Evolutionary conservation across 306 rosid genomes (phyloP), one percentile per base, ranked within the genome.

Genomic region (Medicago arabica): DNA sequence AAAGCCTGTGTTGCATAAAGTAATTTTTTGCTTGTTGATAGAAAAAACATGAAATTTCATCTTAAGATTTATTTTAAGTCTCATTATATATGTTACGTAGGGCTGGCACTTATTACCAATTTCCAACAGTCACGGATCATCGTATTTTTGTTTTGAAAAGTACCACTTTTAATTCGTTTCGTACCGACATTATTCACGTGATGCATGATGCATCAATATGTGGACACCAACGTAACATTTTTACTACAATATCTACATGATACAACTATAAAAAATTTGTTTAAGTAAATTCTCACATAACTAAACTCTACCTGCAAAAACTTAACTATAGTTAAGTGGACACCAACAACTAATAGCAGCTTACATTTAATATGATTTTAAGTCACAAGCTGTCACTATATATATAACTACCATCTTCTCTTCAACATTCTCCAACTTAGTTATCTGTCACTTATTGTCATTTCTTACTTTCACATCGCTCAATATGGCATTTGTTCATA

Each of bases 401-500:
- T 57, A 75, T 75, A 85, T 77, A 36, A 41, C 75, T 46, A 21
- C 53, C 82, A 21, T 62, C 63, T 44, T 69, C 72, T 82, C 59
- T 36, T 69, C 75, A 43, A 16, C 41, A 7, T 54, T 69, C 40
- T 67, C 62, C 17, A 19, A 1, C 51, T 50, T 59, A 55, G 65
- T 57, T 67, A 28, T 53, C 72, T 61, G 28, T 46, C 41, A 53
- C 5, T 12, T 53, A 39, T 53, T 64, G 15, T 62, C 64, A 12
- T 59, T 71, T 19, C 67, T 74, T 71, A 62, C 47, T 12, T 67
- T 39, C 10, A 19, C 14, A 44, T 49, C 36, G 10, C n/a, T 73
- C 71, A 93, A 51, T 55, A 61, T 93, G 98, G 89, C 87, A 1
- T 61, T 75, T 75, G 28, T 80, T 74, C 86, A 73, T 51, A 6